Percentiles rank a stretch among this genome's conserved stretches.
Evolutionary conservation across 2,329 filamentous ascomycete species (phyloP).

Genomic region (Colletotrichum sp.): DNA sequence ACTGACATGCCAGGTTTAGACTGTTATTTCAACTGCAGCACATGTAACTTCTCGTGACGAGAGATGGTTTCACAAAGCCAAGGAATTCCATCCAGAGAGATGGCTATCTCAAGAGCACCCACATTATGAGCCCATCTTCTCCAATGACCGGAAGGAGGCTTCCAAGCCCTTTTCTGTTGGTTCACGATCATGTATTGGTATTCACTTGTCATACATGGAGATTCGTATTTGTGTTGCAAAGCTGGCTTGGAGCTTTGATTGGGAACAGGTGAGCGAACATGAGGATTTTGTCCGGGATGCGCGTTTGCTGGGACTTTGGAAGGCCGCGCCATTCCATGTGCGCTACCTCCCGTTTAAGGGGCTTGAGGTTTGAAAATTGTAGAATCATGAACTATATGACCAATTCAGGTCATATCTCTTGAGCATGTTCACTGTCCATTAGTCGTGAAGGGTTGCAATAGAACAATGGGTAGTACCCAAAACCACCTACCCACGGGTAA

Average conservation of each 20-base stretch:
- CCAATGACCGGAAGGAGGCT: neutral
- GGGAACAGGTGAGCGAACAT: neutral
- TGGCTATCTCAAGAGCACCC: neutral
- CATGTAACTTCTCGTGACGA: constrained; percentile 5
- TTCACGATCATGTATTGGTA: neutral
- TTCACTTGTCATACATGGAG: constrained; percentile 1
- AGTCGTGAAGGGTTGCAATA: neutral
- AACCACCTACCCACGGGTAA: too few species aligned
- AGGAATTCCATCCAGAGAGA: constrained; percentile 9
- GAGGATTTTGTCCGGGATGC: constrained; percentile 3
- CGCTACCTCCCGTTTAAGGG: neutral
- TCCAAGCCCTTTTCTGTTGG: constrained; percentile 5
- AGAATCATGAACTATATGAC: neutral
- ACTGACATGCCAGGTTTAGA: neutral
- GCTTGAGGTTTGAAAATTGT: neutral
- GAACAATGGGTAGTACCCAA: too few species aligned
- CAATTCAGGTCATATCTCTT: neutral
- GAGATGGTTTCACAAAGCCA: neutral
- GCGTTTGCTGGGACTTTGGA: neutral
- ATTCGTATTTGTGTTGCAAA: neutral
- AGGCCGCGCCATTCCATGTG: constrained; percentile 1
- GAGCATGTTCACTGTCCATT: neutral
- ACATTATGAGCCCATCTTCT: neutral
- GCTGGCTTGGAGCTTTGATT: neutral
- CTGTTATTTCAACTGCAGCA: neutral